A percentile compares a stretch with the other conserved stretches of the same genome.
Evolutionary conservation across 2,329 filamentous ascomycete genomes (phyloP).

Genomic region (Fusarium beomiforme): DNA sequence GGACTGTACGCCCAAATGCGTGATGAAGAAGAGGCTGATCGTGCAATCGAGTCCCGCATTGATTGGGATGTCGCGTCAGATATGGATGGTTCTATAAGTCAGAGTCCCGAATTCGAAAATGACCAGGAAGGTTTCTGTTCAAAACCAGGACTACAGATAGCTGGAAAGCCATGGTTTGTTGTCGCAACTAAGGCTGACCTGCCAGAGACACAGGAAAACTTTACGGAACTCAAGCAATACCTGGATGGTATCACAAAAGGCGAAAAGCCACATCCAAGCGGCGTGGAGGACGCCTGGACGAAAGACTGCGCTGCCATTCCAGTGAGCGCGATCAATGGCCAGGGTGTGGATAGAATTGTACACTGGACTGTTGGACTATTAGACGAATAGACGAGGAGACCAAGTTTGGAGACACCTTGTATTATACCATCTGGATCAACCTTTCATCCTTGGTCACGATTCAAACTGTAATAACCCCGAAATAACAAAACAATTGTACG

Average conservation of each 20-base stretch:
- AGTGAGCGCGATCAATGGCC: slow-evolving; percentile 87
- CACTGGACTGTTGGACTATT: slow-evolving; percentile 77
- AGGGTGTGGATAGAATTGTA: slow-evolving; percentile 81
- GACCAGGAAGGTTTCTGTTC: slow-evolving; percentile 11
- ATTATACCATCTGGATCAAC: slow-evolving; percentile 38
- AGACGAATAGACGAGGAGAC: slow-evolving; percentile 53
- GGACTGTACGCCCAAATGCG: slow-evolving; percentile 84
- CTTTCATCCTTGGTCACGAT: slow-evolving; percentile 27
- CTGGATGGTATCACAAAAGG: slow-evolving; percentile 72
- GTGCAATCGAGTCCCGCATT: slow-evolving; percentile 66
- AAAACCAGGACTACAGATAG: slow-evolving; percentile 72
- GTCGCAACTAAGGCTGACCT: slow-evolving; percentile 93
- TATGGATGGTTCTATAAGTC: slow-evolving; percentile 41
- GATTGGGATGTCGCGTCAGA: slow-evolving; percentile 68
- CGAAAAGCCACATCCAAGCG: slow-evolving; percentile 76
- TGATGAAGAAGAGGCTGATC: slow-evolving; percentile 75
- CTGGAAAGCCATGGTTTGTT: slow-evolving; percentile 96
- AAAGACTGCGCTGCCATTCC: slow-evolving; percentile 77
- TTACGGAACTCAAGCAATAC: slow-evolving; percentile 74
- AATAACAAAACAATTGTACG: slow-evolving; percentile 34
- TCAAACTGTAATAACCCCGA: slow-evolving; percentile 38
- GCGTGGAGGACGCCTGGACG: slow-evolving; percentile 65
- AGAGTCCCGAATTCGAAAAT: slow-evolving; percentile 32
- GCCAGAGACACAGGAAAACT: slow-evolving; percentile 81
- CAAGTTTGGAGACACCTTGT: slow-evolving; percentile 12